Evolutionary conservation across 2,329 filamentous ascomycete species (phyloP).

Genomic region (Ascochyta clinopodiicola): DNA sequence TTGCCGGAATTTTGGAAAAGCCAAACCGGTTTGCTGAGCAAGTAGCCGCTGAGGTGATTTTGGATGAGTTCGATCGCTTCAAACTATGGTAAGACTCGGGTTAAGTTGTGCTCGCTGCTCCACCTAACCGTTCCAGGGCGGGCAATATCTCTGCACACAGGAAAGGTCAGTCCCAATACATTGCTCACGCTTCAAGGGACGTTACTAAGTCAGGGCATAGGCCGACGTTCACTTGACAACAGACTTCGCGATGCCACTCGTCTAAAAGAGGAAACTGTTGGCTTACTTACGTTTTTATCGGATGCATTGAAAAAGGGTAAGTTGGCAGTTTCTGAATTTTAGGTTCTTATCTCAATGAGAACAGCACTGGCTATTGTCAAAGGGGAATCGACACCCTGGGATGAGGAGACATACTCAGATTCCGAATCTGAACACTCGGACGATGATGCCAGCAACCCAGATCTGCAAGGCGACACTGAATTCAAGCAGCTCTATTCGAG

Average conservation of each 20-base stretch:
- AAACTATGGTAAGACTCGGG: not conserved
- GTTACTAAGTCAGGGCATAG: not conserved
- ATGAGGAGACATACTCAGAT: not conserved
- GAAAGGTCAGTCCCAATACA: too few species aligned
- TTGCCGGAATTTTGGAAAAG: not conserved
- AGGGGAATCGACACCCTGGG: not conserved
- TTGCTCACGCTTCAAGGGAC: too few species aligned
- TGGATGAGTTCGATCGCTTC: constrained; percentile 11
- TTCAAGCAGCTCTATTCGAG: constrained; percentile 22
- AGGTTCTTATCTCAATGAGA: not conserved
- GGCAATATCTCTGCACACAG: too few species aligned
- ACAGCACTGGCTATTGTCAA: not conserved
- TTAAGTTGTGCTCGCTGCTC: too few species aligned
- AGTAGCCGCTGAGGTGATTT: not conserved
- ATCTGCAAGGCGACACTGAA: constrained; percentile 1
- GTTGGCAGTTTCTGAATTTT: too few species aligned
- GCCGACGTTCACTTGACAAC: constrained; percentile 2
- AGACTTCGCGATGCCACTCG: constrained; percentile 1
- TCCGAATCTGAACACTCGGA: not conserved
- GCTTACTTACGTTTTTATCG: not conserved
- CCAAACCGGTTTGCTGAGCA: not conserved
- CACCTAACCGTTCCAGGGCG: too few species aligned
- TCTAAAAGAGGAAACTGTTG: not conserved
- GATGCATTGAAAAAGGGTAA: not conserved
- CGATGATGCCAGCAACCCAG: not conserved